Evolutionary conservation across 2,329 filamentous ascomycete species (phyloP), one percentile per base, ranked within the genome.

Genomic region (Fusarium humuli): DNA sequence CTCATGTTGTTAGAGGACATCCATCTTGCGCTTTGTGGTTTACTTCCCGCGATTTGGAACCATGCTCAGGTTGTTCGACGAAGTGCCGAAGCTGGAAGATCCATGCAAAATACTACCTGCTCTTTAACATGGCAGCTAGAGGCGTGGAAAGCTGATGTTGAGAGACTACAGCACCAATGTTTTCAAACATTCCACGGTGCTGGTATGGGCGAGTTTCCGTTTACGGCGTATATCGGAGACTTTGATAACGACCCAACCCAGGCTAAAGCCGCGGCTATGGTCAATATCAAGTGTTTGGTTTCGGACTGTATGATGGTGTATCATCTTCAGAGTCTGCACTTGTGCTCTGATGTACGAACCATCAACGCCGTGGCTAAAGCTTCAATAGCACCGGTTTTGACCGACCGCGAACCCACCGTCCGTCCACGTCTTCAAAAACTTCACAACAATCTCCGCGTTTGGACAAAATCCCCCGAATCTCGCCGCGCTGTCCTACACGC

Each of bases 241-340:
- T 77, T 75, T 10, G 72, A 78, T 2, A 72, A 76, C 0, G 70
- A 71, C 1, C 72, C 74, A n/a, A 37, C 0, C 40, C 57, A 2
- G 61, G 79, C 76, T 34, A 73, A 75, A 20, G 58, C 69, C 0
- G 20, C 57, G 5, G 77, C 77, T 0, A 70, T 74, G 47, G 62
- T 58, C 0, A 76, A 80, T 11, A 71, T 81, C 25, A 75, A 77
- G 18, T 70, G 65, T 5, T 65, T 78, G 13, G 65, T 79, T 6
- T 77, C 79, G 3, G 78, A 79, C 23, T 74, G 78, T 2, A 62
- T 73, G 6, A 78, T 81, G 70, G 75, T 82, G 0, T 79, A 81
- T 46, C 78, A 81, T 44, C 70, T 82, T 3, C 75, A 82, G 46
- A 76, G 62, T 4, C 67, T 83, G 16, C 77, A 82, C 37, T 65